Evolutionary conservation across 1,284 basidiomycete species (phyloP).

Genomic region (Calocybe gambosa): DNA sequence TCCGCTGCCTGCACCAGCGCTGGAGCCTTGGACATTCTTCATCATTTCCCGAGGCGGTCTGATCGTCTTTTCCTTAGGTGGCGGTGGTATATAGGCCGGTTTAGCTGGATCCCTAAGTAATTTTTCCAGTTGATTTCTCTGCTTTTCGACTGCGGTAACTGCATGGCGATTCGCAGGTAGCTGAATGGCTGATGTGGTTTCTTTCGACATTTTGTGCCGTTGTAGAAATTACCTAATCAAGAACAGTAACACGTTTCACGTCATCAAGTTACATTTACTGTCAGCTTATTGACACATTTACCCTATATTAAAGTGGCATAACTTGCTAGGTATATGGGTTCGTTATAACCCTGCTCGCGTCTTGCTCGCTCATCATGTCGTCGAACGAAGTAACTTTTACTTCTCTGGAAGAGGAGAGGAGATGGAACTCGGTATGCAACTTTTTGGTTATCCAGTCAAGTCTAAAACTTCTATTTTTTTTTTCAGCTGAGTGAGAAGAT

Average conservation of each 20-base stretch:
- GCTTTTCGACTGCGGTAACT: conserved; percentile 64
- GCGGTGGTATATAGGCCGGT: conserved; percentile 67
- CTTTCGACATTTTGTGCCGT: neutral
- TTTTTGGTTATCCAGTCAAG: neutral
- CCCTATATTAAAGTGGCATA: neutral
- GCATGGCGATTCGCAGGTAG: conserved; percentile 52
- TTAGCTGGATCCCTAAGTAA: conserved; percentile 85
- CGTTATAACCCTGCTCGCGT: neutral
- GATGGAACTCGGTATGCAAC: conserved; percentile 8
- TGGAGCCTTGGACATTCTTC: conserved; percentile 96
- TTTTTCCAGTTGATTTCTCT: conserved; percentile 74
- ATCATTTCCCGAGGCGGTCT: conserved; percentile 89
- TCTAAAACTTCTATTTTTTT: too few species aligned
- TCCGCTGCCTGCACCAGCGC: conserved; percentile 88
- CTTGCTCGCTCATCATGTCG: neutral
- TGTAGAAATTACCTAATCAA: neutral
- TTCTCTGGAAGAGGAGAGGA: conserved; percentile 4
- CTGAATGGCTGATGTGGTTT: conserved; percentile 19
- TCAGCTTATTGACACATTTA: neutral
- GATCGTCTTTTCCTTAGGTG: conserved; percentile 74
- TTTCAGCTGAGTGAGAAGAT: conserved; percentile 8
- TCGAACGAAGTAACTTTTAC: conserved; percentile 5
- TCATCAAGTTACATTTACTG: neutral
- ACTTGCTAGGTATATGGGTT: neutral
- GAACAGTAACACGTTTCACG: neutral